Conservation (phyloP, 306 rosid genomes). For the Dryas alaskensis region DNA sequence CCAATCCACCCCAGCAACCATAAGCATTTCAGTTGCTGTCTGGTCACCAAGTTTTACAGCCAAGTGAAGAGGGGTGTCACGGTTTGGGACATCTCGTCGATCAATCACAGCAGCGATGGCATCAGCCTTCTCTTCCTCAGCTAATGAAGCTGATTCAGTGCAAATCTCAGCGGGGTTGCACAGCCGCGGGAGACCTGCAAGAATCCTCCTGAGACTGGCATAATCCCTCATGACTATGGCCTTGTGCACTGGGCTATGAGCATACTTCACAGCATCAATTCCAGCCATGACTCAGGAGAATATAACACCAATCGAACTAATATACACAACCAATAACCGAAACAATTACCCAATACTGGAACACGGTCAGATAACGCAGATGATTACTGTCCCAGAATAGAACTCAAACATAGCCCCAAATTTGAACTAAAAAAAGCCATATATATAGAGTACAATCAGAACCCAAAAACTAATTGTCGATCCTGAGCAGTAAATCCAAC, state of each 20-base stretch:
- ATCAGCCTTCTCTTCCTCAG: conserved; percentile 92
- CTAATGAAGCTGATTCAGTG: conserved; percentile 58
- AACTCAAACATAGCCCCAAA: conserved; percentile 12
- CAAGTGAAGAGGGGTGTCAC: conserved; percentile 91
- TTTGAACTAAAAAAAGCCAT: conserved; percentile 21
- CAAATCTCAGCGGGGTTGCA: conserved; percentile 63
- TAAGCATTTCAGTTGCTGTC: conserved; percentile 76
- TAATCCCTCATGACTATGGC: conserved; percentile 75
- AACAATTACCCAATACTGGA: conserved; percentile 33
- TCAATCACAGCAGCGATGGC: conserved; percentile 72
- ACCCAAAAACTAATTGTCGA: conserved; percentile 19
- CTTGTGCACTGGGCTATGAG: conserved; percentile 90
- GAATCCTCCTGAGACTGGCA: conserved; percentile 59
- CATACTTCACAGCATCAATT: conserved; percentile 61
- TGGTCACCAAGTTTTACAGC: conserved; percentile 87
- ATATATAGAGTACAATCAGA: conserved; percentile 16
- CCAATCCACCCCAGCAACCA: conserved; percentile 98
- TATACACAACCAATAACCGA: conserved; percentile 32
- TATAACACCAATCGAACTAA: conserved; percentile 40
- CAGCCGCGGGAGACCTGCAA: conserved; percentile 61
- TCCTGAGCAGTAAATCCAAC: conserved; percentile 28
- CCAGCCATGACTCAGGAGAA: conserved; percentile 70
- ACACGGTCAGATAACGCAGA: neutral
- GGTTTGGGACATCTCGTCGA: conserved; percentile 84
- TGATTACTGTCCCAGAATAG: conserved; percentile 8